Evolutionary conservation across 257 asterid species (phyloP).

Genomic region (Solanum chilense): DNA sequence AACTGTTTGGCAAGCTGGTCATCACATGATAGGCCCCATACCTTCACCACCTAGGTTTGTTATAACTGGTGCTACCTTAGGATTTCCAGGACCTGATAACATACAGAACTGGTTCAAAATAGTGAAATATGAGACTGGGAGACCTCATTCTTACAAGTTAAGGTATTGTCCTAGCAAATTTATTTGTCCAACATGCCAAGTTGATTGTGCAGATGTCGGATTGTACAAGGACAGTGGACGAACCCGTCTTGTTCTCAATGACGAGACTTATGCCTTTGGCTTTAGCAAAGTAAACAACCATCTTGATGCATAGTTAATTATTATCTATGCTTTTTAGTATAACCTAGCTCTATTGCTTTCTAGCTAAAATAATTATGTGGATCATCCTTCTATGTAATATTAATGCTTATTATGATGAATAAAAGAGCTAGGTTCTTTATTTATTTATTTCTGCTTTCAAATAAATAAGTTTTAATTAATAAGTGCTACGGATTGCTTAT

Average conservation of each 20-base stretch:
- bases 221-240: accelerated
- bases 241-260: neutral
- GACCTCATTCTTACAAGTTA: neutral
- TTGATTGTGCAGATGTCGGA: neutral
- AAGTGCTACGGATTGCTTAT: no score
- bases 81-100: neutral
- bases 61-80: neutral
- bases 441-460: no score
- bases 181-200: neutral
- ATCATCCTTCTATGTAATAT: neutral
- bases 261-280: neutral
- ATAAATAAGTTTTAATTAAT: no score
- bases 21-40: accelerated
- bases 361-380: no score
- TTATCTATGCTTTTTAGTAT: neutral
- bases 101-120: neutral
- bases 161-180: neutral
- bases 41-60: neutral
- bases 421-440: neutral
- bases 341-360: neutral
- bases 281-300: neutral
- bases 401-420: neutral
- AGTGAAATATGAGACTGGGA: neutral
- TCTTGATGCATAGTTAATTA: neutral
- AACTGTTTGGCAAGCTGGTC: neutral